Conservation (phyloP, 768 basidiomycete species). For the Aureoboletus auriporus region DNA sequence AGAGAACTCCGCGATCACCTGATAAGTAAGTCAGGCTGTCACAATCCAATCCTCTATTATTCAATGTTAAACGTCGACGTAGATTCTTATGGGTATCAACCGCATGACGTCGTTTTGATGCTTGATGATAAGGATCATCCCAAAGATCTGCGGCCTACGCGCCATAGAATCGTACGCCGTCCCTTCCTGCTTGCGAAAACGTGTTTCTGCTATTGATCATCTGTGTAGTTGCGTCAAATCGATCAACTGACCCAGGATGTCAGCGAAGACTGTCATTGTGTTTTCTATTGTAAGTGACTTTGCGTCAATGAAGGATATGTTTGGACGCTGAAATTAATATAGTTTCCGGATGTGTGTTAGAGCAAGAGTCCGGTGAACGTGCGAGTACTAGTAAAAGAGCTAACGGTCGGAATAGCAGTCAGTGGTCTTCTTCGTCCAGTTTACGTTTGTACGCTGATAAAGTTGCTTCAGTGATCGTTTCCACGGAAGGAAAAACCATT, state of each 20-base stretch:
- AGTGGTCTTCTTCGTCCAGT: background rate
- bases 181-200: background rate
- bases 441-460: background rate
- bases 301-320: too few species aligned
- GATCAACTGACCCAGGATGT: constrained; percentile 39
- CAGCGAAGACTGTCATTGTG: constrained; percentile 39
- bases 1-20: constrained; percentile 8
- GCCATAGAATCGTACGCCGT: constrained; percentile 39
- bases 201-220: background rate
- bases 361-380: constrained; percentile 5
- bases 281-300: constrained; percentile 53
- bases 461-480: constrained; percentile 15
- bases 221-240: constrained; percentile 36
- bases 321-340: background rate
- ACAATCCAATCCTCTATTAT: background rate
- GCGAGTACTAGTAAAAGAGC: constrained; percentile 35
- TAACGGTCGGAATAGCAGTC: constrained; percentile 49
- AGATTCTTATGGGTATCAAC: constrained; percentile 38
- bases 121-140: constrained; percentile 34
- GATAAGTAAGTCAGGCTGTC: constrained; percentile 9
- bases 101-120: constrained; percentile 40
- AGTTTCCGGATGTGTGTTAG: constrained; percentile 22
- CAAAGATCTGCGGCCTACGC: constrained; percentile 37
- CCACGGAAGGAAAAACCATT: constrained; percentile 11
- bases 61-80: background rate